Percentiles rank a stretch among this genome's conserved stretches.
phyloP scores from a whole-genome alignment of 192 early-diverging fungal genomes.

The Podila clonocystis region DNA sequence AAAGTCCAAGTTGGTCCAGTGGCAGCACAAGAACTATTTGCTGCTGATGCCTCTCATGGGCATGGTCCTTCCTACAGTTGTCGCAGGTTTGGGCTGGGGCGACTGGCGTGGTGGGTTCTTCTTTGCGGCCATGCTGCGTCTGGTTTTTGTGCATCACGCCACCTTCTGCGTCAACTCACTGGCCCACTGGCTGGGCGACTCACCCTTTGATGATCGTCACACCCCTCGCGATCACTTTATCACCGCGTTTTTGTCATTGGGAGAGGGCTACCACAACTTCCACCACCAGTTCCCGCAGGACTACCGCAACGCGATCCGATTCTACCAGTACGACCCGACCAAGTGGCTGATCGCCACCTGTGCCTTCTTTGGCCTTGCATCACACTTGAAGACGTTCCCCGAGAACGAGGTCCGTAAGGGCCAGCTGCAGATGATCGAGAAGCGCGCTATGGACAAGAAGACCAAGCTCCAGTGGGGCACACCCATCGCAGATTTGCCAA shows the following conservation, averaged over 20 bases:
- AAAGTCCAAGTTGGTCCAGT: constrained; percentile 74
- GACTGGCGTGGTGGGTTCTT: constrained; percentile 85
- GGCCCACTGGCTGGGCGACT: constrained; percentile 83
- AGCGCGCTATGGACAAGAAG: constrained; percentile 75
- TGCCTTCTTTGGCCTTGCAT: constrained; percentile 73
- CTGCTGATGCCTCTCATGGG: constrained; percentile 76
- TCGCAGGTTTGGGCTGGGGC: constrained; percentile 87
- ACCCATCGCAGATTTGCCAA: constrained; percentile 74
- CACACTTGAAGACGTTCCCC: constrained; percentile 82
- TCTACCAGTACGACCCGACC: constrained; percentile 88
- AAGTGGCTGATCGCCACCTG: constrained; percentile 81
- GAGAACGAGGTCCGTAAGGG: constrained; percentile 87
- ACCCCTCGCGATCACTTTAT: constrained; percentile 88
- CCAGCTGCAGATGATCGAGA: constrained; percentile 82
- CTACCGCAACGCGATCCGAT: constrained; percentile 85
- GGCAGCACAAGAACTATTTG: constrained; percentile 86
- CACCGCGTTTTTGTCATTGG: constrained; percentile 79
- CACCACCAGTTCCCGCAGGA: constrained; percentile 91
- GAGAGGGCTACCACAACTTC: constrained; percentile 93
- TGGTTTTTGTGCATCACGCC: constrained; percentile 85
- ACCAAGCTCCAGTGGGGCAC: constrained; percentile 78
- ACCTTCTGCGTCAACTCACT: constrained; percentile 92
- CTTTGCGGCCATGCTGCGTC: constrained; percentile 76
- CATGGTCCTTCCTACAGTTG: constrained; percentile 82
- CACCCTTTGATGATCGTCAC: constrained; percentile 83